Conservation (phyloP, 192 early-diverging fungal species). For the Coemansia reversa region DNA sequence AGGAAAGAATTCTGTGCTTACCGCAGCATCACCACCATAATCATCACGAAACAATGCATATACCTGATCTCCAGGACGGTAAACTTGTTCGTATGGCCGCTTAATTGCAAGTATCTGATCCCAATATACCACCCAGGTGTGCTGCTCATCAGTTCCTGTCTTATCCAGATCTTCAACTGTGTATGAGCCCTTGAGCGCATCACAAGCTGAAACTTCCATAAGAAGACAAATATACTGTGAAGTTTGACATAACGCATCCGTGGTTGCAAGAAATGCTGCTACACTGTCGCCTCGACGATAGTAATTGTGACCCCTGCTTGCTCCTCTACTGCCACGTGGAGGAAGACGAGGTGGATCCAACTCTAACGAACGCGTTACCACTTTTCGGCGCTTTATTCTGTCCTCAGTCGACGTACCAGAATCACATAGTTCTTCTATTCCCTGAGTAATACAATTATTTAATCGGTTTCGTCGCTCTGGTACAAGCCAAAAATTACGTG, state of each 20-base stretch:
- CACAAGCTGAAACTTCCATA: slow-evolving; percentile 31
- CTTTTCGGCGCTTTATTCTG: neutral
- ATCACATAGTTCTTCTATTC: slow-evolving; percentile 4
- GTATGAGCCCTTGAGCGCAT: slow-evolving; percentile 32
- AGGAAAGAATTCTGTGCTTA: slow-evolving; percentile 49
- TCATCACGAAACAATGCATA: slow-evolving; percentile 50
- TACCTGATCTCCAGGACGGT: slow-evolving; percentile 43
- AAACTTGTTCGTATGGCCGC: slow-evolving; percentile 37
- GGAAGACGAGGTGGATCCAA: slow-evolving; percentile 37
- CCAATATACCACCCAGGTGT: slow-evolving; percentile 43
- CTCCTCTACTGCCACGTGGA: neutral
- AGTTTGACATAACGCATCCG: slow-evolving; percentile 11
- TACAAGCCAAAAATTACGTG: slow-evolving; percentile 35
- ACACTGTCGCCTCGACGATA: slow-evolving; percentile 45
- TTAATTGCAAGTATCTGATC: slow-evolving; percentile 45
- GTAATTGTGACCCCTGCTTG: slow-evolving; percentile 25
- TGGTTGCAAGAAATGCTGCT: slow-evolving; percentile 33
- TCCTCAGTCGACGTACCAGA: neutral
- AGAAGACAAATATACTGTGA: slow-evolving; percentile 27
- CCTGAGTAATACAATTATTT: slow-evolving; percentile 3
- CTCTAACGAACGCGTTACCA: slow-evolving; percentile 14
- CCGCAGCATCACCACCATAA: slow-evolving; percentile 18
- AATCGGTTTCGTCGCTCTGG: slow-evolving; percentile 6
- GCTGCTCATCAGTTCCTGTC: neutral
- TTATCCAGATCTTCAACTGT: slow-evolving; percentile 37